A percentile compares a stretch with the other conserved stretches of the same genome.
phyloP scores from a whole-genome alignment of 345 rosid genomes.

The Linum tenue region DNA sequence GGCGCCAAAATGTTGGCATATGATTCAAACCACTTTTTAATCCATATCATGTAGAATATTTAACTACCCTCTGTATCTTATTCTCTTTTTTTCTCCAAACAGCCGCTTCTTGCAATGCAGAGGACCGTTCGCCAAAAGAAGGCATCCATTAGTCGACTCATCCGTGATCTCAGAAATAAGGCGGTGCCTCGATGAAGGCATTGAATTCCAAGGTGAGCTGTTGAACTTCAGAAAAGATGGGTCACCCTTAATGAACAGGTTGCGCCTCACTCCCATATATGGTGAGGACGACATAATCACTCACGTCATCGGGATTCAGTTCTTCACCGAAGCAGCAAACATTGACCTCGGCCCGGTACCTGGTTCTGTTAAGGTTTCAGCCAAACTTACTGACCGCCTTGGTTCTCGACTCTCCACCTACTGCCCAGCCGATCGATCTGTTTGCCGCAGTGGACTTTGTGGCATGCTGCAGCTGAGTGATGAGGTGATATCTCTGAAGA shows the following conservation, averaged over 20 bases:
- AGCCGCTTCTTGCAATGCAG: constrained; percentile 87
- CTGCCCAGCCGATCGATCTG: constrained; percentile 43
- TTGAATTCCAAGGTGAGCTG: constrained; percentile 77
- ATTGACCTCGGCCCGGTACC: constrained; percentile 71
- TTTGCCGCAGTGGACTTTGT: constrained; percentile 41
- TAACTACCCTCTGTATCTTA: background rate
- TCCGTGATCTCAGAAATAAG: constrained; percentile 64
- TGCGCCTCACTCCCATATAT: constrained; percentile 72
- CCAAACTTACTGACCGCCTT: constrained; percentile 32
- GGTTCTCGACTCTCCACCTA: constrained; percentile 34
- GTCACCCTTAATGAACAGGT: constrained; percentile 61
- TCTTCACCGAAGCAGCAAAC: constrained; percentile 58
- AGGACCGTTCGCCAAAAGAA: constrained; percentile 89
- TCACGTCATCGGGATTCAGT: constrained; percentile 81
- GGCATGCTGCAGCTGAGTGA: constrained; percentile 68
- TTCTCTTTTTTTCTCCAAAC: constrained; percentile 16
- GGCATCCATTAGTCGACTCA: constrained; percentile 80
- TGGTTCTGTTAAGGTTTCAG: constrained; percentile 46
- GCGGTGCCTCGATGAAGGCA: constrained; percentile 69
- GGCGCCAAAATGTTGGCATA: background rate
- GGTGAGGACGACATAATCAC: constrained; percentile 71
- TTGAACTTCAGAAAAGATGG: constrained; percentile 88
- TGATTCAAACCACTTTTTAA: background rate
- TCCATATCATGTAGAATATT: background rate
- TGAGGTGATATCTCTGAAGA: constrained; percentile 63